phyloP scores from a whole-genome alignment of 257 asterid genomes.

The Galeopsis tetrahit region DNA sequence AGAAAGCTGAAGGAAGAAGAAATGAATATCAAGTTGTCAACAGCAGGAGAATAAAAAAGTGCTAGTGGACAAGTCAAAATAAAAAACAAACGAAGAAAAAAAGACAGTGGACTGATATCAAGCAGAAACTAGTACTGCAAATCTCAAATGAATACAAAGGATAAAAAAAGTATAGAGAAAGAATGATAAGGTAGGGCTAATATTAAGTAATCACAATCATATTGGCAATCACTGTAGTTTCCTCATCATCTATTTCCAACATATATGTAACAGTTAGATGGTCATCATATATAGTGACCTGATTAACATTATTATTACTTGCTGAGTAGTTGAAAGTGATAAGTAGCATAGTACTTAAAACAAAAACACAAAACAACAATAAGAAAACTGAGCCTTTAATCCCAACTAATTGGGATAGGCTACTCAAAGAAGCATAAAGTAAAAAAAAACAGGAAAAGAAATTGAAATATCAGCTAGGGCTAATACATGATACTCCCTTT shows the following conservation, averaged over 20 bases:
- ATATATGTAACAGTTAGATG: too few relatives aligned
- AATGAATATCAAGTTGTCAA: not conserved
- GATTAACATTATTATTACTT: too few relatives aligned
- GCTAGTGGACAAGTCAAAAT: not conserved
- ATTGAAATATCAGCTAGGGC: constrained; percentile 68
- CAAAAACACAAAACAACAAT: too few relatives aligned
- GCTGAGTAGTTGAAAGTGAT: too few relatives aligned
- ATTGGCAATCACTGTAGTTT: too few relatives aligned
- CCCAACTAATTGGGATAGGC: not conserved
- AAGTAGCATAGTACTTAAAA: too few relatives aligned
- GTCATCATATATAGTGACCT: too few relatives aligned
- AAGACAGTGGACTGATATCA: not conserved
- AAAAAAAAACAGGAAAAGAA: not conserved
- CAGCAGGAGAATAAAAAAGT: not conserved
- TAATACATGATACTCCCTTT: constrained; percentile 64
- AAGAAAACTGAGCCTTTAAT: too few relatives aligned
- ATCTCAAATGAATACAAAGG: too few relatives aligned
- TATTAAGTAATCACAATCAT: constrained; percentile 43
- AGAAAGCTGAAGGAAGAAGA: not conserved
- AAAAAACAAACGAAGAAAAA: not conserved
- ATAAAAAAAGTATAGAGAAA: not conserved
- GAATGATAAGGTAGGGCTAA: constrained; percentile 54
- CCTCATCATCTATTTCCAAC: too few relatives aligned
- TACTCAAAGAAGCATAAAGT: too few relatives aligned
- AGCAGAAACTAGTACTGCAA: not conserved